Conservation (phyloP, 1,139 yeast genomes). For the Maudiozyma humilis region DNA sequence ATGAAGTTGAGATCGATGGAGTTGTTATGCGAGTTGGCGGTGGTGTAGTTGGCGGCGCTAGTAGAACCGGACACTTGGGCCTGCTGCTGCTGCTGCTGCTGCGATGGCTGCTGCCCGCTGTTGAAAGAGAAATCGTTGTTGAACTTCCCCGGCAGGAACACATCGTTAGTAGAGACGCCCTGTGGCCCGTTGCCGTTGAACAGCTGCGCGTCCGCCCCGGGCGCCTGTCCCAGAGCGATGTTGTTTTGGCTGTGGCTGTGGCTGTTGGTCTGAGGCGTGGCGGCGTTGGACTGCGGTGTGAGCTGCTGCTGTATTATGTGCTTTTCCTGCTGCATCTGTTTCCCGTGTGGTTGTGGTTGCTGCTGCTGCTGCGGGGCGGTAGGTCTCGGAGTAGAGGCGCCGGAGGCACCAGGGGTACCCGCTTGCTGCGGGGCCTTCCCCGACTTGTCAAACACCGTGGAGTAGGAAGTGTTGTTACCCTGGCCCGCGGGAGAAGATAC, state of each 20-base stretch:
- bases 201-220: conserved; percentile 11
- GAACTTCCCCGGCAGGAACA: conserved; percentile 40
- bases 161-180: conserved; percentile 83
- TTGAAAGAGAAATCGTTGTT: not conserved
- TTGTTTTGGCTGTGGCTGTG: not conserved
- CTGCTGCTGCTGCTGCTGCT: not conserved
- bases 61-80: conserved; percentile 1
- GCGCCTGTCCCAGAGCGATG: too few relatives aligned
- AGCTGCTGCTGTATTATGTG: conserved; percentile 20
- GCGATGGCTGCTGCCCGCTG: not conserved
- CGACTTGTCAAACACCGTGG: not conserved
- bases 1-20: conserved; percentile 23
- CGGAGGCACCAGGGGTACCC: conserved; percentile 61
- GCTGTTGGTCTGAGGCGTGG: not conserved
- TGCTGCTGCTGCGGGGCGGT: not conserved
- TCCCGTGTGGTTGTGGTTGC: conserved; percentile 7
- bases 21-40: conserved; percentile 12
- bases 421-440: not conserved
- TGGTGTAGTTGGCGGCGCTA: conserved; percentile 4
- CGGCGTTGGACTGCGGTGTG: conserved; percentile 1
- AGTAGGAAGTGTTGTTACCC: not conserved
- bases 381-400: conserved; percentile 66
- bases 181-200: conserved; percentile 41
- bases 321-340: conserved; percentile 8
- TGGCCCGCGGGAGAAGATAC: not conserved